Base-by-base conservation (phyloP, 1,284 basidiomycete genomes). In the Trichosporon faecale region DNA sequence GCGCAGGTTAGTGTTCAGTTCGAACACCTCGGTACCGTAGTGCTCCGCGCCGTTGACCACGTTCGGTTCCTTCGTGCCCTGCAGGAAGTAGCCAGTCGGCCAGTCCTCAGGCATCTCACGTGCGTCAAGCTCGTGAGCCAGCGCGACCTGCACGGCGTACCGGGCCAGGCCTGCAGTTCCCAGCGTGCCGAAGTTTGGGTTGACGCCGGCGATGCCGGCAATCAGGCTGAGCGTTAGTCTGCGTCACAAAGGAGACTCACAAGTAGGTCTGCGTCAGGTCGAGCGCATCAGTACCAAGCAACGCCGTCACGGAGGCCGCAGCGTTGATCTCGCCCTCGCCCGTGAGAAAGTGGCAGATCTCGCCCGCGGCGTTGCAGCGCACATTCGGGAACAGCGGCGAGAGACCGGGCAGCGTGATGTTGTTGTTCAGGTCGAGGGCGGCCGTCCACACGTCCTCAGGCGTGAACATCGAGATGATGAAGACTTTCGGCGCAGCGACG, bases 11-110 rank as follows among this genome's bases (percentile, higher is more conserved):
- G 85, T 84, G 78, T 87, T 87, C 68, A 88, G 76, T 76, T 86
- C 85, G 74, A 85, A 87, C 9, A 87, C 83, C 78, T 88, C 86
- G 14, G 86, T 87, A 29, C 87, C 87, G 74, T 87, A 86, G 44
- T 85, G 76, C 44, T 64, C n/a, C 5, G 27, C 37, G 25, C 60
- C 68, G 33, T 73, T 73, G 11, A 70, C 69, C 0, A 85, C 82
- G 40, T 77, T 80, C 0, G 85, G 85, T 18, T 73, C 73, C 27
- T 61, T 73, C 3, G 85, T 78, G 0, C 84, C 85, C 66, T 74
- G 71, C 25, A 78, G 64, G 49, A 65, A 83, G 76, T 85, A 86
- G 1, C 85, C 86, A 0, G 85, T 85, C 2, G 80, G 72, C 80
- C 85, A 87, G 70, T 84, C 80, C n/a, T 72, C 52, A 0, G 86